These are phyloP conservation scores for Stentor roeselii DNA, from an alignment of 73 alveolate genomes.

Conservation along the genomic window DNA sequence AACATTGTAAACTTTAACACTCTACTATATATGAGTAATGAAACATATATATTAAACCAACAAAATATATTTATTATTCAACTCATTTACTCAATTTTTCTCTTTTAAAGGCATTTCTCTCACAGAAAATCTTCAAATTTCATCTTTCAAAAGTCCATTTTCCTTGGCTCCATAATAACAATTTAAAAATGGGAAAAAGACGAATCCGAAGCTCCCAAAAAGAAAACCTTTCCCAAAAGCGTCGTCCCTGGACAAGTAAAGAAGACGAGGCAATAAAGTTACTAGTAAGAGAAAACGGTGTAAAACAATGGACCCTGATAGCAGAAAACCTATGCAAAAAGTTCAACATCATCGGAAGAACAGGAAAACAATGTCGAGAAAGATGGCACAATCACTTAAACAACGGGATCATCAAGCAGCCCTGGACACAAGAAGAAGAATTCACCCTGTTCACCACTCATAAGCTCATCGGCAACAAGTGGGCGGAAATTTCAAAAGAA, in stretches of 20 bases:
- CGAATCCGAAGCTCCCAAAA: background rate
- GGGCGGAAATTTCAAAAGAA: constrained; percentile 82
- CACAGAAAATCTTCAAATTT: too few species aligned
- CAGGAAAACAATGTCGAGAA: constrained; percentile 89
- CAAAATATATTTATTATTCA: too few species aligned
- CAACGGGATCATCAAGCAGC: constrained; percentile 64
- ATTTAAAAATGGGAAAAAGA: background rate
- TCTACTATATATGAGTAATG: too few species aligned
- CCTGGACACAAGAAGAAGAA: constrained; percentile 79
- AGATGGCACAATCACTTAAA: constrained; percentile 83
- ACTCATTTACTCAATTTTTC: too few species aligned
- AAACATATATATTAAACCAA: too few species aligned
- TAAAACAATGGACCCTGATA: constrained; percentile 47
- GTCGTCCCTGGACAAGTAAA: constrained; percentile 25
- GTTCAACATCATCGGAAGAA: constrained; percentile 35
- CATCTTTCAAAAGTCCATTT: too few species aligned
- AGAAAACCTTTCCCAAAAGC: background rate
- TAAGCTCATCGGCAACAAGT: constrained; percentile 80
- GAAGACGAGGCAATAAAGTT: constrained; percentile 15
- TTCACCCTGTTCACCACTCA: constrained; percentile 59
- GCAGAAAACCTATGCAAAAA: constrained; percentile 35
- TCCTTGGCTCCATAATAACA: too few species aligned
- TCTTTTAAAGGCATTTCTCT: too few species aligned
- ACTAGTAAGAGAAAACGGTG: constrained; percentile 34
- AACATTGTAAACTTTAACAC: too few species aligned